Evolutionary conservation across 768 basidiomycete genomes (phyloP).

Genomic region (Clitopilus hobsonii): DNA sequence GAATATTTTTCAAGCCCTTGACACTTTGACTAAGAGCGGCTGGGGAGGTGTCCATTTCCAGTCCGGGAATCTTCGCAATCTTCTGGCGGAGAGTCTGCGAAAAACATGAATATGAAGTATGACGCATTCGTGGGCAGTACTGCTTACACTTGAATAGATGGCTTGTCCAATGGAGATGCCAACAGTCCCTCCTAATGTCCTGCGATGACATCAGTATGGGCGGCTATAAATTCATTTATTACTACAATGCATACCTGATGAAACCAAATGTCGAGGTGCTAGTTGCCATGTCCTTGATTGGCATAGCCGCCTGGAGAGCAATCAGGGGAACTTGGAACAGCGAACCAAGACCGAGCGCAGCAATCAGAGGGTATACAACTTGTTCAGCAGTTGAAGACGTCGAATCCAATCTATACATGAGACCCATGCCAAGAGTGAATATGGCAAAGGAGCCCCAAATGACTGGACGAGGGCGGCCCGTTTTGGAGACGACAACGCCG

Average conservation of each 20-base stretch:
- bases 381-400: slow-evolving; percentile 57
- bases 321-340: slow-evolving; percentile 70
- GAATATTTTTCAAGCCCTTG: slow-evolving; percentile 35
- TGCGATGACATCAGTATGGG: slow-evolving; percentile 17
- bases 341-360: slow-evolving; percentile 61
- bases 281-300: slow-evolving; percentile 82
- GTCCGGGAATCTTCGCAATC: slow-evolving; percentile 31
- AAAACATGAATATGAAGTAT: background rate
- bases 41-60: slow-evolving; percentile 34
- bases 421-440: slow-evolving; percentile 62
- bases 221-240: slow-evolving; percentile 2
- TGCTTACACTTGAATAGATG: slow-evolving; percentile 55
- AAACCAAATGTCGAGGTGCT: slow-evolving; percentile 69
- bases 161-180: slow-evolving; percentile 72
- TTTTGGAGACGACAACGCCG: slow-evolving; percentile 54
- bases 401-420: slow-evolving; percentile 66
- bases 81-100: slow-evolving; percentile 31
- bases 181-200: slow-evolving; percentile 71
- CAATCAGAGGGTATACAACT: slow-evolving; percentile 59
- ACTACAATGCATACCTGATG: slow-evolving; percentile 45
- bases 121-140: background rate
- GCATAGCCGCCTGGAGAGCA: slow-evolving; percentile 83
- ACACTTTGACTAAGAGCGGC: slow-evolving; percentile 44
- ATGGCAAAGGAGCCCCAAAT: slow-evolving; percentile 59
- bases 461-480: slow-evolving; percentile 52